Percentiles rank a stretch among this genome's conserved stretches.
phyloP scores from a whole-genome alignment of 2,329 filamentous ascomycete species.

The Coleophoma crateriformis region DNA sequence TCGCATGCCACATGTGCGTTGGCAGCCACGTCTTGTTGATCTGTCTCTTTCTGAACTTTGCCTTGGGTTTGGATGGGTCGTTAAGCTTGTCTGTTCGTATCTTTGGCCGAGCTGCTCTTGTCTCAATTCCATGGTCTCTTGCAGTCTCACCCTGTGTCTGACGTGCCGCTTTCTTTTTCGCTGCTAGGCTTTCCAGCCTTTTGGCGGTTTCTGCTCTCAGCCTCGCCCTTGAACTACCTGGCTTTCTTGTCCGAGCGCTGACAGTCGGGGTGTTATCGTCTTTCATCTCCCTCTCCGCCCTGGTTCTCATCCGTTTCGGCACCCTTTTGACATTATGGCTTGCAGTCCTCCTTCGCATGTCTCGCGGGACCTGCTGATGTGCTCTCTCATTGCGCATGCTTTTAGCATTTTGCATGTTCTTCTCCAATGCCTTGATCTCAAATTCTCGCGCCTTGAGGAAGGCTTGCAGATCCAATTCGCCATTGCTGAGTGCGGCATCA shows the following conservation, averaged over 20 bases:
- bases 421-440: conserved; percentile 80
- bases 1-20: conserved; percentile 90
- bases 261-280: conserved; percentile 89
- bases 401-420: conserved; percentile 74
- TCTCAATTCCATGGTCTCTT: conserved; percentile 27
- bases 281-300: conserved; percentile 69
- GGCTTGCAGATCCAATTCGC: conserved; percentile 77
- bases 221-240: conserved; percentile 48
- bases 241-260: conserved; percentile 57
- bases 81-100: conserved; percentile 67
- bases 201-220: conserved; percentile 73
- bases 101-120: conserved; percentile 50
- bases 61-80: conserved; percentile 52
- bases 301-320: conserved; percentile 66
- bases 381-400: conserved; percentile 59
- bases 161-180: conserved; percentile 42
- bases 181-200: conserved; percentile 58
- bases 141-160: conserved; percentile 16
- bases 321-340: conserved; percentile 93
- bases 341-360: conserved; percentile 79
- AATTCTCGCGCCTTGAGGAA: conserved; percentile 85
- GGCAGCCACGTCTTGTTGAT: conserved; percentile 88
- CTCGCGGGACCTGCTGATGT: conserved; percentile 85
- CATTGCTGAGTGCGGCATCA: conserved; percentile 45
- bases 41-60: conserved; percentile 80